phyloP scores from a whole-genome alignment of 2,329 filamentous ascomycete genomes.

The Aspergillus sp. region DNA sequence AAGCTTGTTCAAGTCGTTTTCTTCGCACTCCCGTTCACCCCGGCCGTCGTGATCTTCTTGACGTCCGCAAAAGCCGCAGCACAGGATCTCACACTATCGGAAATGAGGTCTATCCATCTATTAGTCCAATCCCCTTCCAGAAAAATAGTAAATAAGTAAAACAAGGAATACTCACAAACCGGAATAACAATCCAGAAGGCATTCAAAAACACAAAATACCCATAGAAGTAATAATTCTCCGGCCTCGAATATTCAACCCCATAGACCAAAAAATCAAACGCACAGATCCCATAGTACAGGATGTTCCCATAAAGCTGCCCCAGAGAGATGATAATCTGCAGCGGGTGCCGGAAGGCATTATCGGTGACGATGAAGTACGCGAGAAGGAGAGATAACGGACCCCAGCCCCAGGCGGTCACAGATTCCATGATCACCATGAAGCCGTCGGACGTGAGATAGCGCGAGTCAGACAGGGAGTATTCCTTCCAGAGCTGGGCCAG shows the following conservation, averaged over 20 bases:
- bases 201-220: constrained; percentile 62
- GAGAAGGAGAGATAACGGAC: constrained; percentile 52
- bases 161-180: constrained; percentile 5
- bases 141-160: neutral
- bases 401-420: constrained; percentile 58
- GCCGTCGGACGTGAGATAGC: constrained; percentile 72
- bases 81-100: neutral
- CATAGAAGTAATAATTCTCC: constrained; percentile 60
- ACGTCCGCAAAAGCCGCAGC: neutral
- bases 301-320: constrained; percentile 62
- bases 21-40: neutral
- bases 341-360: constrained; percentile 51
- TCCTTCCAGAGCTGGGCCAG: constrained; percentile 88
- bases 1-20: neutral
- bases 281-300: constrained; percentile 59
- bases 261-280: constrained; percentile 44
- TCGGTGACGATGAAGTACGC: constrained; percentile 48
- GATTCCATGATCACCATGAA: constrained; percentile 80
- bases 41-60: neutral
- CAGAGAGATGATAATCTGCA: constrained; percentile 57
- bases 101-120: neutral
- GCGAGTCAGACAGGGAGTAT: constrained; percentile 77
- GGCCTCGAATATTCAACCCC: constrained; percentile 56
- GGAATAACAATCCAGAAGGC: constrained; percentile 19
- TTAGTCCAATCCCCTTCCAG: neutral